Evolutionary conservation across 768 basidiomycete genomes (phyloP), one percentile per base, ranked within the genome.

Genomic region (Pleurotus salmoneostramineus): DNA sequence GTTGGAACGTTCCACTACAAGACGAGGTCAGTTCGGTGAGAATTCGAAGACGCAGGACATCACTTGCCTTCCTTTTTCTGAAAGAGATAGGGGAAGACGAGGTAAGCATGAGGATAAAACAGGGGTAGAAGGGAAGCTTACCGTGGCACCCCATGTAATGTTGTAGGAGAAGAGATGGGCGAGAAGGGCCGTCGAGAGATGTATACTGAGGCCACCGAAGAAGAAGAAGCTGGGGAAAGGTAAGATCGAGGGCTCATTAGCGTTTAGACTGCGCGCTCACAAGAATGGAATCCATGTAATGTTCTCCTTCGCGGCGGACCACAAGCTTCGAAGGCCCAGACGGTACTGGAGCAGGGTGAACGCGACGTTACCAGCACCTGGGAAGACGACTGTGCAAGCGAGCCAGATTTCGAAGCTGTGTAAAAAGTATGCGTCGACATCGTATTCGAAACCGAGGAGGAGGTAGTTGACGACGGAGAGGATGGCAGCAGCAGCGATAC

Each of bases 1-100:
- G 68, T 94, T 95, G 4, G 89, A 91, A 49, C 83, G 79, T 70
- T 94, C 88, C 42, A 95, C 91, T 70, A 91, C 89, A 81, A 93
- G 50, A n/a, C 15, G n/a, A 17, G 47, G 51, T 34, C 5, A 34
- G 50, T 35, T 5, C 11, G 44, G 50, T n/a, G 31, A 21, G n/a
- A 43, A 27, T 6, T 48, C 1, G 27, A 45, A 11, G 37, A 33
- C 1, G 1, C 12, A 50, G 55, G 10, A 27, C 34, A 56, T 50
- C 32, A 43, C 57, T 48, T 33, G 47, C 46, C 57, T 48, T 49
- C 46, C 57, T 50, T 58, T 58, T 48, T 48, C 57, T 58, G 48
- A 27, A 21, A 43, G 12, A 35, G 46, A 40, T 17, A 15, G 37
- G 40, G 3, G 7, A 37, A 27, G 21, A 50, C 46, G 17, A 10